Evolutionary conservation across 2,329 filamentous ascomycete species (phyloP).

Genomic region (Aureobasidium pullulans): DNA sequence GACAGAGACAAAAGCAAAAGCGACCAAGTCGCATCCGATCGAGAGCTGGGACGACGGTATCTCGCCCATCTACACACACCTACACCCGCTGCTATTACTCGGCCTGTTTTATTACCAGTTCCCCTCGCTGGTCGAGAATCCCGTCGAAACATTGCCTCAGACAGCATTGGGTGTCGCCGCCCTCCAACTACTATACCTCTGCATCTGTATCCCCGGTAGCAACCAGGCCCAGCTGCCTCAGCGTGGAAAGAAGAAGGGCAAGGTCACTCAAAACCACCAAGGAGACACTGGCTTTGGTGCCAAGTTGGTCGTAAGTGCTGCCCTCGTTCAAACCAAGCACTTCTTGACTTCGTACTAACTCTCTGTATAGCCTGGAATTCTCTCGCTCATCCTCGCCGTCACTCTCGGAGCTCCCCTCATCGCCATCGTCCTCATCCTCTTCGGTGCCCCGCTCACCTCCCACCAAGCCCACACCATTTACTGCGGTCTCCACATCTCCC

Average conservation of each 20-base stretch:
- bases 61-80: slow-evolving; percentile 47
- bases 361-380: slow-evolving; percentile 53
- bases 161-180: slow-evolving; percentile 56
- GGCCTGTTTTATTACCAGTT: slow-evolving; percentile 59
- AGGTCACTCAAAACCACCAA: slow-evolving; percentile 48
- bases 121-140: slow-evolving; percentile 59
- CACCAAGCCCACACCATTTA: slow-evolving; percentile 72
- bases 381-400: slow-evolving; percentile 56
- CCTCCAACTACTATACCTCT: slow-evolving; percentile 55
- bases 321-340: neutral
- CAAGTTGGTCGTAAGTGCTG: slow-evolving; percentile 35
- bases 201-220: slow-evolving; percentile 52
- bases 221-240: slow-evolving; percentile 28
- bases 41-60: slow-evolving; percentile 24
- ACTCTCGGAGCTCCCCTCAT: slow-evolving; percentile 51
- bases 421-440: slow-evolving; percentile 64
- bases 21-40: slow-evolving; percentile 19
- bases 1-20: neutral
- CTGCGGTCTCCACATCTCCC: slow-evolving; percentile 70
- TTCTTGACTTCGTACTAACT: neutral
- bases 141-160: slow-evolving; percentile 54
- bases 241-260: slow-evolving; percentile 39
- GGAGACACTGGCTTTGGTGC: slow-evolving; percentile 29
- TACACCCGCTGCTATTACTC: slow-evolving; percentile 62
- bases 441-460: slow-evolving; percentile 83